Evolutionary conservation across 495 filamentous ascomycete genomes (phyloP).

Genomic region (Stereocaulon alpinum): DNA sequence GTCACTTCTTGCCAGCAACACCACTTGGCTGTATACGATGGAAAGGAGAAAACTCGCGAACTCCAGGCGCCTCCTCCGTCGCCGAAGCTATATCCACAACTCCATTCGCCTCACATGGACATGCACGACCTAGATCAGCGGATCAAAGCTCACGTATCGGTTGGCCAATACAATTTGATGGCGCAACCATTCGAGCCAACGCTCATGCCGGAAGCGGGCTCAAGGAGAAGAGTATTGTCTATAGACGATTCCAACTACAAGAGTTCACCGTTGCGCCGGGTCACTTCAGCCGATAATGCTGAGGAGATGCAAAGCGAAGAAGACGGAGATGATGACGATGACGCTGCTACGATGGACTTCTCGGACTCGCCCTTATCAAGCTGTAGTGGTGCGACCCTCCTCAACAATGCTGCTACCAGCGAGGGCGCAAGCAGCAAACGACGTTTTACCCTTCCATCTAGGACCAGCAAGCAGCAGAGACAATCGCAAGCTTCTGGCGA

Average conservation of each 20-base stretch:
- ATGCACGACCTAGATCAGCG: constrained; percentile 2
- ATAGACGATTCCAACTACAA: neutral
- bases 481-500: neutral
- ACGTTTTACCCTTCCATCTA: constrained; percentile 11
- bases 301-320: neutral
- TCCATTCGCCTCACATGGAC: neutral
- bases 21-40: neutral
- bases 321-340: neutral
- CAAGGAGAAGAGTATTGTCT: neutral
- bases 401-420: neutral
- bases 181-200: neutral
- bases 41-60: neutral
- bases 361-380: neutral
- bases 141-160: neutral
- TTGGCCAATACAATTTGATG: too few species aligned
- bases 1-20: neutral
- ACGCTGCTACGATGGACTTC: neutral
- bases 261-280: neutral
- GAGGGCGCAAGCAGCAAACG: constrained; percentile 6
- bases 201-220: neutral
- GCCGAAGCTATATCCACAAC: neutral
- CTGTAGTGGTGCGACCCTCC: constrained; percentile 8
- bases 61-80: constrained; percentile 2
- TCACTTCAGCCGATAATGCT: constrained; percentile 7
- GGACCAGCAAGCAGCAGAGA: neutral